Evolutionary conservation across 164 flowering plant species (phyloP).

Genomic region (Dillenia turbinata): DNA sequence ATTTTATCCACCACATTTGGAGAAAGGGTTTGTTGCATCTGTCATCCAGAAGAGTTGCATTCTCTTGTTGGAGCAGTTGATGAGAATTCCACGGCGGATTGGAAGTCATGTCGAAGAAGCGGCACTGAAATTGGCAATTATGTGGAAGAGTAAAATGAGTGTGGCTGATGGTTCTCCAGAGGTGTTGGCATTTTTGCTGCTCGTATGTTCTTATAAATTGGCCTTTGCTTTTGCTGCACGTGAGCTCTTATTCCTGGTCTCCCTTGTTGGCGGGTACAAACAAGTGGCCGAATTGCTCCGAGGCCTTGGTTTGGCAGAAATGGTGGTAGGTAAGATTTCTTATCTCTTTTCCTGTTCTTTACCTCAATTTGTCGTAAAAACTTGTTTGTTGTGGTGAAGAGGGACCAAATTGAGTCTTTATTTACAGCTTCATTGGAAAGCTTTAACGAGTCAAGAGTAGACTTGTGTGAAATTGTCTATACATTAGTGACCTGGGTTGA

Average conservation of each 20-base stretch:
- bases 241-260: constrained; percentile 11
- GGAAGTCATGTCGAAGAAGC: constrained; percentile 12
- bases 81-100: constrained; percentile 16
- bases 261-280: constrained; percentile 1
- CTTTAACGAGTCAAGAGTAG: no score
- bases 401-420: no score
- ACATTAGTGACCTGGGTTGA: no score
- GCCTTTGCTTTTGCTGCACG: constrained; percentile 8
- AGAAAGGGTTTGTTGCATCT: not conserved
- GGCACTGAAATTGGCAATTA: constrained; percentile 27
- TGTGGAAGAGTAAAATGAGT: constrained; percentile 15
- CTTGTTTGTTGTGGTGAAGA: no score
- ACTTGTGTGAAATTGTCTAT: no score
- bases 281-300: constrained; percentile 10
- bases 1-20: constrained; percentile 17
- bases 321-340: constrained; percentile 10
- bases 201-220: constrained; percentile 24
- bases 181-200: constrained; percentile 26
- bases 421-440: no score
- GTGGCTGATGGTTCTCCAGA: constrained; percentile 5
- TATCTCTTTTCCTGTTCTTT: no score
- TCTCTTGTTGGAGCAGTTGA: constrained; percentile 28
- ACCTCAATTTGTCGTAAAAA: no score
- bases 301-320: constrained; percentile 16
- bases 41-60: constrained; percentile 21